Percentiles rank a stretch among this genome's conserved stretches.
Conservation (phyloP, 768 basidiomycete species). For the Hypholoma fasciculare region DNA sequence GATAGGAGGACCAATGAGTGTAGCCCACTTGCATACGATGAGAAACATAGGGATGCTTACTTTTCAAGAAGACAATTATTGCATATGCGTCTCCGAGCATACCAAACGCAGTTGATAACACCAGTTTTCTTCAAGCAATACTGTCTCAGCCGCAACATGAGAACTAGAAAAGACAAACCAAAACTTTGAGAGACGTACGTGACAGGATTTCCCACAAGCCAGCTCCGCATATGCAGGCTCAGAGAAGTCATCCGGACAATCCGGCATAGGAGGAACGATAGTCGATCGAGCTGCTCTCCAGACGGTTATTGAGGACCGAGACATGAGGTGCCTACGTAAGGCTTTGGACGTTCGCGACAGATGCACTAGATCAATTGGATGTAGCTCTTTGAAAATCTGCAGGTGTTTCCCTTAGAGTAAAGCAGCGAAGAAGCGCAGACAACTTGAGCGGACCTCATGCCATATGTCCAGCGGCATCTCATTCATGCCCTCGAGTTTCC, state of each 20-base stretch:
- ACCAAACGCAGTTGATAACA: background rate
- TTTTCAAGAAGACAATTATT: background rate
- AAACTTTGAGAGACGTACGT: background rate
- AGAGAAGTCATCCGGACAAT: conserved; percentile 29
- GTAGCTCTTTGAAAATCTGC: conserved; percentile 34
- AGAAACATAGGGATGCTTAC: background rate
- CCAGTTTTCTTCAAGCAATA: background rate
- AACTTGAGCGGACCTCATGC: background rate
- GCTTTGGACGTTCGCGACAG: conserved; percentile 32
- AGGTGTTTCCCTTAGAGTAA: background rate
- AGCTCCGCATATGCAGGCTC: conserved; percentile 34
- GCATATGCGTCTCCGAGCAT: background rate
- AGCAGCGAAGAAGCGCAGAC: background rate
- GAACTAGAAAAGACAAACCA: background rate
- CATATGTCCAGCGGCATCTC: background rate
- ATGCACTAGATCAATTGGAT: conserved; percentile 35
- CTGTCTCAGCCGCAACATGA: background rate
- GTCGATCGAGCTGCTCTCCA: conserved; percentile 34
- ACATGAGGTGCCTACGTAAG: conserved; percentile 32
- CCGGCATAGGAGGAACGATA: conserved; percentile 15
- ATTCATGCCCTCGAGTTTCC: background rate
- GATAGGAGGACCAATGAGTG: no score
- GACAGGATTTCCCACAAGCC: conserved; percentile 5
- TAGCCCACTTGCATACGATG: no score
- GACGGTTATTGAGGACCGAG: conserved; percentile 15